phyloP scores from a whole-genome alignment of 2,329 filamentous ascomycete species.

The Lachnellula suecica region DNA sequence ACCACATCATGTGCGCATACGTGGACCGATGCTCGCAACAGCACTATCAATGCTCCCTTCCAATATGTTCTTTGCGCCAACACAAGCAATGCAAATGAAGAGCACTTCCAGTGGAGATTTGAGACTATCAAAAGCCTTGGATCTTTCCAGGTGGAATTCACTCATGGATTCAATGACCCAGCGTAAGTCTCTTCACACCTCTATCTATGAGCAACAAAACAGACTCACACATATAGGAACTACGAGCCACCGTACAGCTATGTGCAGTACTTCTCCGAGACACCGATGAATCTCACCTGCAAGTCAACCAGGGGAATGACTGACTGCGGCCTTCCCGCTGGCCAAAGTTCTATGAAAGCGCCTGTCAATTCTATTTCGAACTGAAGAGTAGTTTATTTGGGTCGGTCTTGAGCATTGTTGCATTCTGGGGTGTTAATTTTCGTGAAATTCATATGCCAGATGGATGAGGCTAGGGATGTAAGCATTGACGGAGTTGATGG shows the following conservation, averaged over 20 bases:
- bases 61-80: conserved; percentile 15
- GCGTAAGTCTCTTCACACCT: conserved; percentile 14
- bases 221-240: conserved; percentile 13
- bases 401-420: background rate
- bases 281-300: conserved; percentile 6
- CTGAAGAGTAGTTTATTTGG: background rate
- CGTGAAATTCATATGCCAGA: background rate
- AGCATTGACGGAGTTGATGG: too few species aligned
- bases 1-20: conserved; percentile 23
- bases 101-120: conserved; percentile 25
- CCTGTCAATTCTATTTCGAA: background rate
- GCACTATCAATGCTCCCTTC: conserved; percentile 14
- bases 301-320: background rate
- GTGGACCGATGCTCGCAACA: conserved; percentile 17
- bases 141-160: conserved; percentile 21
- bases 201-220: background rate
- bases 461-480: too few species aligned
- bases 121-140: conserved; percentile 11
- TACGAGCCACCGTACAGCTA: conserved; percentile 21
- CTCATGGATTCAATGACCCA: conserved; percentile 24
- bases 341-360: background rate
- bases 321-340: background rate
- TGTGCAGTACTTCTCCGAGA: conserved; percentile 18
- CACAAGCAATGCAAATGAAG: conserved; percentile 7
- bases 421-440: background rate